Percentiles rank a stretch among this genome's conserved stretches.
phyloP scores from a whole-genome alignment of 208 protist genomes.

The Balamuthia mandrillaris region DNA sequence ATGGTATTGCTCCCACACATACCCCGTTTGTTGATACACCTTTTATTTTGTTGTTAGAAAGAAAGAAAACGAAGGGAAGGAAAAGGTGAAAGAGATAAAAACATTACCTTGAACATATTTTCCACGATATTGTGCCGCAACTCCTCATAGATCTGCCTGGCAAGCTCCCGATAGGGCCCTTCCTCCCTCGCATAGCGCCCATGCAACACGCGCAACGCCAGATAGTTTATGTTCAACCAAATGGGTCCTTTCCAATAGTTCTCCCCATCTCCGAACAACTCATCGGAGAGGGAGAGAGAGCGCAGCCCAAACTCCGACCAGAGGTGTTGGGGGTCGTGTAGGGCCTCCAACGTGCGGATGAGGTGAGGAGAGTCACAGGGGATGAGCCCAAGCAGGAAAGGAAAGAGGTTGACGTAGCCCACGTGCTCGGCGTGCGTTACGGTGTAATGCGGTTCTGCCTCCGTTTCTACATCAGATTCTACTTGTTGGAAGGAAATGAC shows the following conservation, averaged over 20 bases:
- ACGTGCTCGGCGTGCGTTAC: too few species aligned
- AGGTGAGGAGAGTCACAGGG: slow-evolving; percentile 27
- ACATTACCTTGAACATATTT: slow-evolving; percentile 65
- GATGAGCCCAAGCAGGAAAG: slow-evolving; percentile 63
- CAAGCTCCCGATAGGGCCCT: neutral
- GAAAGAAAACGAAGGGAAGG: neutral
- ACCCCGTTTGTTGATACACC: slow-evolving; percentile 48
- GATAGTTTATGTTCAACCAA: slow-evolving; percentile 87
- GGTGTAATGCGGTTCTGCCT: too few species aligned
- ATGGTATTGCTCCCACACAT: slow-evolving; percentile 78
- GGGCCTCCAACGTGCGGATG: slow-evolving; percentile 4
- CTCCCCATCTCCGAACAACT: slow-evolving; percentile 57
- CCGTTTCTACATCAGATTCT: too few species aligned
- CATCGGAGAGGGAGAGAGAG: slow-evolving; percentile 35
- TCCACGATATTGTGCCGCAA: slow-evolving; percentile 63
- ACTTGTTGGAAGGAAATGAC: too few species aligned
- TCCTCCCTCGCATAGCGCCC: slow-evolving; percentile 29
- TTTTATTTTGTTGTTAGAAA: neutral
- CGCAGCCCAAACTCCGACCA: slow-evolving; percentile 34
- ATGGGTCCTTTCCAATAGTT: slow-evolving; percentile 83
- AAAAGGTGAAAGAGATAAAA: slow-evolving; percentile 75
- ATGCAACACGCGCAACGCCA: slow-evolving; percentile 61
- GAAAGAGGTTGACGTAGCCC: slow-evolving; percentile 77
- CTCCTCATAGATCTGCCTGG: slow-evolving; percentile 45
- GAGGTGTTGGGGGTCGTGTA: slow-evolving; percentile 44